Evolutionary conservation across 106 monocot species (phyloP).

Genomic region (Iris macrosiphon): DNA sequence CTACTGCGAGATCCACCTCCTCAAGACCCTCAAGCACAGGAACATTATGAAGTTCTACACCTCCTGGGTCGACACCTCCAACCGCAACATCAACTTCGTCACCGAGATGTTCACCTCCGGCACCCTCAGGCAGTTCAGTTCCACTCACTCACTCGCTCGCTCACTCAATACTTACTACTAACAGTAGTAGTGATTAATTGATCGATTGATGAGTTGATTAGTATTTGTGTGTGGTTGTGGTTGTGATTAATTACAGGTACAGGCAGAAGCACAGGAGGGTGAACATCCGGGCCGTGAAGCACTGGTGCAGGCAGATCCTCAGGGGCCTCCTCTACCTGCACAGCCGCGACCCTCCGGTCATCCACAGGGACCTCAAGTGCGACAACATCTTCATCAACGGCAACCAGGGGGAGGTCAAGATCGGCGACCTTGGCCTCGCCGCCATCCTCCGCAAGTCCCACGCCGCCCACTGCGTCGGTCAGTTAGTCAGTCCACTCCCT

Average conservation of each 20-base stretch:
- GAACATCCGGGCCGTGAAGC: constrained; percentile 25
- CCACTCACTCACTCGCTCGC: background rate
- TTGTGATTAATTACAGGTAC: constrained; percentile 18
- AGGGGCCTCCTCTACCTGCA: constrained; percentile 32
- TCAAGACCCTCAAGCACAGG: constrained; percentile 37
- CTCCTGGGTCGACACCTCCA: constrained; percentile 36
- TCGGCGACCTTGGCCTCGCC: constrained; percentile 40
- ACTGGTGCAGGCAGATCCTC: constrained; percentile 37
- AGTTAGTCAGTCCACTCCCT: background rate
- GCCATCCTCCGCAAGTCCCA: constrained; percentile 21
- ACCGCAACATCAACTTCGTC: constrained; percentile 32
- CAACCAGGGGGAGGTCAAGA: constrained; percentile 43
- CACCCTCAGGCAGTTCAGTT: constrained; percentile 31
- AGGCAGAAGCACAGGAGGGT: constrained; percentile 30
- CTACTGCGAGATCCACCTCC: constrained; percentile 34
- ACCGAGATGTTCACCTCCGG: constrained; percentile 55
- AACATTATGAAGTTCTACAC: constrained; percentile 41
- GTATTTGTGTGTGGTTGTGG: no score
- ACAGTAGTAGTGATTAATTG: no score
- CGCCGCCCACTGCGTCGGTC: constrained; percentile 19
- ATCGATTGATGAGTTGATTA: no score
- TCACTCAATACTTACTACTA: no score
- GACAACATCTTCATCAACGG: constrained; percentile 48
- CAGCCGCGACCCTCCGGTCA: constrained; percentile 34
- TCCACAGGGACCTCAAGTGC: constrained; percentile 41